phyloP scores from a whole-genome alignment of 2,329 filamentous ascomycete species.

The Neophaeococcomyces mojaviensis region DNA sequence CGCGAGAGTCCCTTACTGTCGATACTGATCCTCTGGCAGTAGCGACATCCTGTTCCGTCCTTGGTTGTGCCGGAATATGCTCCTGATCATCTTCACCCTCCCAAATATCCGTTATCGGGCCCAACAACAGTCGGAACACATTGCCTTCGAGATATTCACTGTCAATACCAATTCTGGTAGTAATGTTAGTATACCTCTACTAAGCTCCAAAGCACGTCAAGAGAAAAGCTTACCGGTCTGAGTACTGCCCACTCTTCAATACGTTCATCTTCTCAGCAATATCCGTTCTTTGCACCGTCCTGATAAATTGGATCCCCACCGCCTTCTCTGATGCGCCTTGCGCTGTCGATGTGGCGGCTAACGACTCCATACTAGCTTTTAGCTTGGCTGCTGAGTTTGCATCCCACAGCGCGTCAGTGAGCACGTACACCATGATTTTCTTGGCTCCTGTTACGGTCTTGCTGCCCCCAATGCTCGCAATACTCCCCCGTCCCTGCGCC shows the following conservation, averaged over 20 bases:
- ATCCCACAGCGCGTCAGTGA: background rate
- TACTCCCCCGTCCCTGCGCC: background rate
- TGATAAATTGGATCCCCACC: conserved; percentile 1
- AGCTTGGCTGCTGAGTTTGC: background rate
- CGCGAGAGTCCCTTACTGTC: background rate
- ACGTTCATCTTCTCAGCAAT: background rate
- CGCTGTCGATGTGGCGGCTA: background rate
- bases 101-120: background rate
- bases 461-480: background rate
- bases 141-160: background rate
- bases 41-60: background rate
- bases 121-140: background rate
- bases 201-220: too few species aligned
- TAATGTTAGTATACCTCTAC: too few species aligned
- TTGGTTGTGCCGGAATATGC: background rate
- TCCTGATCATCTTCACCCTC: background rate
- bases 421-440: conserved; percentile 3
- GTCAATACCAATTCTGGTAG: background rate
- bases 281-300: background rate
- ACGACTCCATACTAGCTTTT: background rate
- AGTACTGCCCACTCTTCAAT: background rate
- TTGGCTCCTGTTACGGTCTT: conserved; percentile 11
- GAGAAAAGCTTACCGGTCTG: background rate
- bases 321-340: conserved; percentile 1
- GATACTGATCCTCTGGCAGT: background rate